These are phyloP conservation scores for Carex littledalei DNA, from an alignment of 176 grass and related monocot genomes.

Conservation along the genomic window DNA sequence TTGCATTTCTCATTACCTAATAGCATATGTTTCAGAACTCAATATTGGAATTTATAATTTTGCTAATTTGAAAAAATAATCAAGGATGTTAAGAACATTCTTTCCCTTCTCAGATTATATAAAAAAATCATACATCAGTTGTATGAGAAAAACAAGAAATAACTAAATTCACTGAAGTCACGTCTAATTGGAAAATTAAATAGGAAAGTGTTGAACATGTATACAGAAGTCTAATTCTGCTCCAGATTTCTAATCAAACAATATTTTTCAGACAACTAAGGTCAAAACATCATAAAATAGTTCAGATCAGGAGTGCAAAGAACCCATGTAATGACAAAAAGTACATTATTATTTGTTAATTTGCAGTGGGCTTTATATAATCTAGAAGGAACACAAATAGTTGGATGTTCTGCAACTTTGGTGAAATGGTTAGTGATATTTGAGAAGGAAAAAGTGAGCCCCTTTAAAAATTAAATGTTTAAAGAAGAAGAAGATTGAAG, in stretches of 20 bases:
- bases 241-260: background rate
- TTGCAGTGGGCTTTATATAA: background rate
- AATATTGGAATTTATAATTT: background rate
- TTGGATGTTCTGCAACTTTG: background rate
- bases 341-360: background rate
- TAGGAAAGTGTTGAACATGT: background rate
- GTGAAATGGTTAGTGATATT: background rate
- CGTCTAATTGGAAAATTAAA: background rate
- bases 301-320: background rate
- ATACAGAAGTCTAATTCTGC: background rate
- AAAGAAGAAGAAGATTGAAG: background rate
- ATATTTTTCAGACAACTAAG: background rate
- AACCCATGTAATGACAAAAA: background rate
- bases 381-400: background rate
- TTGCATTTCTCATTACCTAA: conserved; percentile 86
- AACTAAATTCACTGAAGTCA: background rate
- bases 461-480: background rate
- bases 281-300: background rate
- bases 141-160: background rate
- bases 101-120: background rate
- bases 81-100: background rate
- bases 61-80: background rate
- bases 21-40: conserved; percentile 15
- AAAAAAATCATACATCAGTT: background rate
- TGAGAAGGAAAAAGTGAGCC: background rate